These are phyloP conservation scores for Rhazya stricta DNA, from an alignment of 257 asterid genomes.

Conservation along the genomic window DNA sequence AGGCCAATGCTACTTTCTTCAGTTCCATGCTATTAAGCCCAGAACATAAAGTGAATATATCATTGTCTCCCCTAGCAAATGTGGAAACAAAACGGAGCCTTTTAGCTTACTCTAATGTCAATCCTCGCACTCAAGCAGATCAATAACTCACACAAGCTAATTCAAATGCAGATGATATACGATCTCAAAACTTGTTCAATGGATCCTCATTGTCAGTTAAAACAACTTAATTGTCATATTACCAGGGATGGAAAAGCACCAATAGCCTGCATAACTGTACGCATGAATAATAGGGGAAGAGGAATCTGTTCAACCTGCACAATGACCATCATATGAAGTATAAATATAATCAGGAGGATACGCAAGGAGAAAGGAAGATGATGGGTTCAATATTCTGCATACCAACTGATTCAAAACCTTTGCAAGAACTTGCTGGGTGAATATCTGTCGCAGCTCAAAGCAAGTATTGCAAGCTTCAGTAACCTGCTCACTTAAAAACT, in stretches of 20 bases:
- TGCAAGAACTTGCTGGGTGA: conserved; percentile 92
- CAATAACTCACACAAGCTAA: not conserved
- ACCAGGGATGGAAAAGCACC: conserved; percentile 97
- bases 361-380: conserved; percentile 2
- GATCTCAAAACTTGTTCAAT: not conserved
- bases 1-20: not conserved
- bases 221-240: conserved; percentile 19
- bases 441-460: conserved; percentile 79
- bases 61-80: not conserved
- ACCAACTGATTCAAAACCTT: conserved; percentile 98
- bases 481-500: conserved; percentile 51
- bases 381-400: conserved; percentile 20
- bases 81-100: not conserved
- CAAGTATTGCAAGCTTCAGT: conserved; percentile 99
- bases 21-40: not conserved
- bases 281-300: conserved; percentile 91
- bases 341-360: not conserved
- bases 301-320: conserved; percentile 98
- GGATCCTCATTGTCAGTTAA: not conserved
- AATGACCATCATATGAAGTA: conserved; percentile 10
- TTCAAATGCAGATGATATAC: not conserved
- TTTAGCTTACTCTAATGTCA: not conserved
- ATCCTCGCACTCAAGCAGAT: not conserved
- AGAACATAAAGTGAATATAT: not conserved
- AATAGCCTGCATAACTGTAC: conserved; percentile 93